phyloP scores from a whole-genome alignment of 108 stramenopile species.

The Cyclotella atomus region DNA sequence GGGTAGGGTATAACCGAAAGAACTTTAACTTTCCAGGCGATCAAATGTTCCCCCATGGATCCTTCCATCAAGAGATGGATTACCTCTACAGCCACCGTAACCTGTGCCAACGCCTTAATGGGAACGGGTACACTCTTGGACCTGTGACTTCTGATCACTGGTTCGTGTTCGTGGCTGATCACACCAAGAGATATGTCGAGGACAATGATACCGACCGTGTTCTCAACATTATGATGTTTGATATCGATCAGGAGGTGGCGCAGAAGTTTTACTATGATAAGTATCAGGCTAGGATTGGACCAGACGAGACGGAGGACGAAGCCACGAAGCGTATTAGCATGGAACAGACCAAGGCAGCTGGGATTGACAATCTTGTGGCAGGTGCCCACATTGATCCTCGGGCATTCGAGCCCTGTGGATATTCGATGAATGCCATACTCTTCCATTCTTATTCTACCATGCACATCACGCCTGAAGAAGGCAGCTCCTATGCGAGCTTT shows the following conservation, averaged over 20 bases:
- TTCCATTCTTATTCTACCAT: conserved; percentile 98
- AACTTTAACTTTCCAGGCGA: conserved; percentile 97
- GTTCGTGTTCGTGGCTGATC: conserved; percentile 99
- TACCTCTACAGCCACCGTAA: conserved; percentile 90
- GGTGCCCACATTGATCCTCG: conserved; percentile 93
- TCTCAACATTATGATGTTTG: conserved; percentile 99
- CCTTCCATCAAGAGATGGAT: conserved; percentile 92
- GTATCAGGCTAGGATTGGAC: conserved; percentile 64
- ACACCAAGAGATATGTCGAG: conserved; percentile 79
- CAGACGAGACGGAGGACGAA: conserved; percentile 79
- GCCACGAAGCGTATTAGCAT: conserved; percentile 77
- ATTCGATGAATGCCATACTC: conserved; percentile 97
- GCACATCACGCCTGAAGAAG: conserved; percentile 98
- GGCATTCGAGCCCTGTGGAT: conserved; percentile 99
- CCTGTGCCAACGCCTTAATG: conserved; percentile 90
- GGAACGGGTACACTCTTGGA: conserved; percentile 97
- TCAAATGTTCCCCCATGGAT: conserved; percentile 91
- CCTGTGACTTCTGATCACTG: conserved; percentile 99
- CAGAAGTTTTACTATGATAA: conserved; percentile 85
- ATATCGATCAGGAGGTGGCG: conserved; percentile 92
- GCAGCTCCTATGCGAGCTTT: conserved; percentile 96
- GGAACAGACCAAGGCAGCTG: conserved; percentile 79
- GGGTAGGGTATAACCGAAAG: conserved; percentile 99
- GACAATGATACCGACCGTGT: conserved; percentile 94
- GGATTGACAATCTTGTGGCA: conserved; percentile 91